A percentile compares a stretch with the other conserved stretches of the same genome.
These are phyloP conservation scores for Apophysomyces elegans DNA, from an alignment of 371 early-diverging fungal genomes.

Conservation along the genomic window DNA sequence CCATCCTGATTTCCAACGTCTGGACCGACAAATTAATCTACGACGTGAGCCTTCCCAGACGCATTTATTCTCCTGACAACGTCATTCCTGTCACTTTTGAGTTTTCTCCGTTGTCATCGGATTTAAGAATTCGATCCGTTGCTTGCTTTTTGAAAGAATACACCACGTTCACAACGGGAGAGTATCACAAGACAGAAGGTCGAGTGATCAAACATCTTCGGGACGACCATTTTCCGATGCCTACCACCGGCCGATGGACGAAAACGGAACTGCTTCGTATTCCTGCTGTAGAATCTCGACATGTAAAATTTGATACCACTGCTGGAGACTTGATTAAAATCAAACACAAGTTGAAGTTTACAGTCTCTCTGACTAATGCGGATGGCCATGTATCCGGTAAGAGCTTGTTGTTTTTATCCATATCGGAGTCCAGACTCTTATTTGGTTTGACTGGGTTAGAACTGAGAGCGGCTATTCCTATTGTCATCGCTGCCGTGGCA, in stretches of 20 bases:
- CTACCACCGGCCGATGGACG: slow-evolving; percentile 13
- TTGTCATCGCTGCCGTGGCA: slow-evolving; percentile 31
- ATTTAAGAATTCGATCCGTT: slow-evolving; percentile 28
- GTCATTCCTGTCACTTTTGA: slow-evolving; percentile 32
- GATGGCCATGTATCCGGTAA: slow-evolving; percentile 46
- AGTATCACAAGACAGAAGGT: slow-evolving; percentile 22
- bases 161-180: slow-evolving; percentile 19
- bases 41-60: slow-evolving; percentile 30
- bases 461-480: slow-evolving; percentile 37
- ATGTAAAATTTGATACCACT: slow-evolving; percentile 26
- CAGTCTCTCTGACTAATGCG: slow-evolving; percentile 28
- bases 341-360: slow-evolving; percentile 43
- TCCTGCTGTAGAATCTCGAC: slow-evolving; percentile 19
- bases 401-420: slow-evolving; percentile 5
- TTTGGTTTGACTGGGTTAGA: slow-evolving; percentile 23
- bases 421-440: neutral
- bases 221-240: slow-evolving; percentile 32
- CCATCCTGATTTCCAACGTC: slow-evolving; percentile 26
- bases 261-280: slow-evolving; percentile 34
- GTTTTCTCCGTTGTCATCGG: slow-evolving; percentile 22
- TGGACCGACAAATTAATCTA: slow-evolving; percentile 39
- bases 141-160: slow-evolving; percentile 35
- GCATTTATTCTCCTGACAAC: slow-evolving; percentile 19
- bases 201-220: slow-evolving; percentile 26
- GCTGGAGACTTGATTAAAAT: slow-evolving; percentile 32